Evolutionary conservation across 352 stramenopile genomes (phyloP).

Genomic region (Globisporangium lucens): DNA sequence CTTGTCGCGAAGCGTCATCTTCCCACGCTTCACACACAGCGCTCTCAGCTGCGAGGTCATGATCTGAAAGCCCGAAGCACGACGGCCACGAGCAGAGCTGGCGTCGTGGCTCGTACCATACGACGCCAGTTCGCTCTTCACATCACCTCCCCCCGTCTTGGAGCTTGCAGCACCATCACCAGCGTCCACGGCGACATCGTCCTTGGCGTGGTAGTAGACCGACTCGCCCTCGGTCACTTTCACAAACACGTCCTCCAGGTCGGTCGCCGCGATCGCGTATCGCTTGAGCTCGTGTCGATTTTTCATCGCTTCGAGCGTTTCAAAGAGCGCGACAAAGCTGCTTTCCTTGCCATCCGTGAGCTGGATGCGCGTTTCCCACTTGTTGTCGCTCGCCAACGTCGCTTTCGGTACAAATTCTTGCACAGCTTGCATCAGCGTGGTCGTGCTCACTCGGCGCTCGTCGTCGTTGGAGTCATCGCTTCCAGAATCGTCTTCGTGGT

Average conservation of each 20-base stretch:
- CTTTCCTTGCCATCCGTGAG: slow-evolving; percentile 89
- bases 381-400: slow-evolving; percentile 66
- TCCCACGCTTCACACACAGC: slow-evolving; percentile 52
- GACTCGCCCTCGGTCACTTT: slow-evolving; percentile 85
- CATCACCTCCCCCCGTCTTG: neutral
- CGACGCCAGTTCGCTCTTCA: slow-evolving; percentile 13
- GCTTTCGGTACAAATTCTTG: slow-evolving; percentile 82
- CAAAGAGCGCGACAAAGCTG: slow-evolving; percentile 91
- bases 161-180: neutral
- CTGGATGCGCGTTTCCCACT: slow-evolving; percentile 91
- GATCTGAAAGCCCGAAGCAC: slow-evolving; percentile 15
- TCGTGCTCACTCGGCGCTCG: slow-evolving; percentile 14
- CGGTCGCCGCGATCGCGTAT: slow-evolving; percentile 97
- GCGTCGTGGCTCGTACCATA: slow-evolving; percentile 3
- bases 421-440: slow-evolving; percentile 46
- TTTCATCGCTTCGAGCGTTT: slow-evolving; percentile 77
- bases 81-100: neutral
- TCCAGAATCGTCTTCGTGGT: slow-evolving; percentile 24
- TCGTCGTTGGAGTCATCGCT: slow-evolving; percentile 7
- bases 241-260: slow-evolving; percentile 99
- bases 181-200: slow-evolving; percentile 23
- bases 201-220: slow-evolving; percentile 70
- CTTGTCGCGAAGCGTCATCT: slow-evolving; percentile 55
- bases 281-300: slow-evolving; percentile 65
- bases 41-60: slow-evolving; percentile 45